Conservation (phyloP, 169 alveolate species). For the Eimeria necatrix region DNA sequence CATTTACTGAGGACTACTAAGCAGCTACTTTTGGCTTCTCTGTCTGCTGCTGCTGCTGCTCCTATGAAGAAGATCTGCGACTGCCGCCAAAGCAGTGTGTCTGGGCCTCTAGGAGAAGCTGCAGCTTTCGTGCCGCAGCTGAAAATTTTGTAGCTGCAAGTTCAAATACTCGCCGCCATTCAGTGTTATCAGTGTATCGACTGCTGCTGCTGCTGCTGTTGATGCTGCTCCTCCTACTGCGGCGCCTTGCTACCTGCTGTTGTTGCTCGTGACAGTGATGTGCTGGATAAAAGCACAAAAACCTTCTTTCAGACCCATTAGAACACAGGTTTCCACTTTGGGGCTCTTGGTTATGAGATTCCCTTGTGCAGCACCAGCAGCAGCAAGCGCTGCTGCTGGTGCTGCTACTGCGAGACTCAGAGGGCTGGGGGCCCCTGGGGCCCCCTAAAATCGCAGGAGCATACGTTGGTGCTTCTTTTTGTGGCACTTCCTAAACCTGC, state of each 20-base stretch:
- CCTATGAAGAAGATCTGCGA: too few relatives aligned
- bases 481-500: neutral
- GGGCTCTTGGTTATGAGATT: neutral
- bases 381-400: neutral
- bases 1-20: too few relatives aligned
- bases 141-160: too few relatives aligned
- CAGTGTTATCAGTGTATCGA: neutral
- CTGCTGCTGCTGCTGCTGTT: constrained; percentile 5
- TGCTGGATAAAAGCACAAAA: neutral
- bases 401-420: neutral
- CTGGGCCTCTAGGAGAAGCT: neutral
- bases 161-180: too few relatives aligned
- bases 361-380: neutral
- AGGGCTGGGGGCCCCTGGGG: neutral
- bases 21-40: too few relatives aligned
- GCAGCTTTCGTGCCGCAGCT: neutral
- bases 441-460: neutral
- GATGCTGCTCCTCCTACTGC: neutral
- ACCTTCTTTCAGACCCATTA: neutral
- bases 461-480: neutral
- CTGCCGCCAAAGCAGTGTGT: too few relatives aligned
- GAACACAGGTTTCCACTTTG: neutral
- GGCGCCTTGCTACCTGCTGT: neutral
- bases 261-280: too few relatives aligned
- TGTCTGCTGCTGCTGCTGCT: too few relatives aligned